Base-by-base conservation (phyloP, 2,329 filamentous ascomycete species). In the Monosporascus sp. region DNA sequence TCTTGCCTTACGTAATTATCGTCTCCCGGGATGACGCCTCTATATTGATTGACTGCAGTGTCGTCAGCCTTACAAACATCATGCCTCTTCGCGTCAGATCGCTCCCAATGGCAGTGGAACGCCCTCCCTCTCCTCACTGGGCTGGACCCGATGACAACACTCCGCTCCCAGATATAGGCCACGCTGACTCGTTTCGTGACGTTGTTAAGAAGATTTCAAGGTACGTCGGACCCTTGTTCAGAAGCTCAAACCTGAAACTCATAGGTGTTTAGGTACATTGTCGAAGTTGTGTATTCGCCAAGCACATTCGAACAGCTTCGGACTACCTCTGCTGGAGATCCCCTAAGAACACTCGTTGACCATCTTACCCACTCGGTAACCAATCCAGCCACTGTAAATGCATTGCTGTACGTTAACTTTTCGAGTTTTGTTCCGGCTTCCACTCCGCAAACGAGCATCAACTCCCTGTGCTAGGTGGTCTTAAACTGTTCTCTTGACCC, bases 301-400 rank as follows among this genome's bases (percentile, higher is more conserved):
- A 81, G 82, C 64, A 86, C 82, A 15, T 90, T 90, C 70, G 88
- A 91, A 64, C 87, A 90, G 68, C 75, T 90, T 8, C 77, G 86
- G 48, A 87, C 84, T 6, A 87, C 83, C 1, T 76, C 82, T 6
- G 82, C 83, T 25, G 85, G 85, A 2, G 78, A 75, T 57, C 82
- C 74, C 60, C 75, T 81, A 63, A 80, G 74, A 27, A 65, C 69
- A 22, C 72, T 92, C 51, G 83, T 89, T 48, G 78, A 83, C 41
- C 81, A 90, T 65, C 75, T 92, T 31, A 78, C 77, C 50, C 67
- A 76, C 22, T 78, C 78, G 20, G 85, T 86, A 62, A 83, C 82
- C 53, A 88, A 91, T 65, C 83, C 81, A 5, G 82, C 81, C 55
- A 81, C 89, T 51, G 85, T 91, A 45, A 88, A 87, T 63, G 87